Evolutionary conservation across 495 filamentous ascomycete genomes (phyloP), one percentile per base, ranked within the genome.

Genomic region (Jackrogersella minutella): DNA sequence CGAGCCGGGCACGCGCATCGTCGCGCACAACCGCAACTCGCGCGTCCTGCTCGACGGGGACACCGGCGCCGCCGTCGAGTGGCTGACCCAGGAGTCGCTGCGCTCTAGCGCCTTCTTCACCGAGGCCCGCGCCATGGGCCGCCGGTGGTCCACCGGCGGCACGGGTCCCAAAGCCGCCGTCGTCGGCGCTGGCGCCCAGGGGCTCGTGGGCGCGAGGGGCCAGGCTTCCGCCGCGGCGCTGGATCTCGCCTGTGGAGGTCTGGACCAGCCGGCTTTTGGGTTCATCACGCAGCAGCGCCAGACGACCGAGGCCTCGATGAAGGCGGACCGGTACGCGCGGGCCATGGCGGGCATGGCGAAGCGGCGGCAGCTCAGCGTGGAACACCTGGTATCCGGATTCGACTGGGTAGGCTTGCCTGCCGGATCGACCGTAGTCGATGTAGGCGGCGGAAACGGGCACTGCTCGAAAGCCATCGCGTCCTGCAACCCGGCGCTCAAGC

Each of bases 361-460:
- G 58, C 44, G 67, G 39, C 44, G 62, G 6, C 67, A 70, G n/a
- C 62, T 70, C 3, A 66, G 67, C 22, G 62, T 51, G 0, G 67
- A 70, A 3, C 67, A 70, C 21, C 47, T 70, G 3, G 67, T 70
- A 0, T 22, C 58, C 4, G 67, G 67, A 7, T 70, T 62, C 24
- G 57, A 62, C 17, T 70, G 67, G 67, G 52, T 4, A 13, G 2
- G 26, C 1, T 47, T 70, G 3, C 46, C 67, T 0, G 8, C 51
- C 1, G 53, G 46, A 1, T 26, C 67, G 33, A 66, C 64, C 2
- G 54, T 78, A 52, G 76, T 79, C 2, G 78, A 80, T 47, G 64
- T 79, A n/a, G 78, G 78, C 16, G 78, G 78, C 10, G 73, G 78
- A 1, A 71, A 72, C 51, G 78, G 77, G 5, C 72, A 77, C 36